These are phyloP conservation scores for Russula abietina DNA, from an alignment of 768 basidiomycete species.

Conservation along the genomic window DNA sequence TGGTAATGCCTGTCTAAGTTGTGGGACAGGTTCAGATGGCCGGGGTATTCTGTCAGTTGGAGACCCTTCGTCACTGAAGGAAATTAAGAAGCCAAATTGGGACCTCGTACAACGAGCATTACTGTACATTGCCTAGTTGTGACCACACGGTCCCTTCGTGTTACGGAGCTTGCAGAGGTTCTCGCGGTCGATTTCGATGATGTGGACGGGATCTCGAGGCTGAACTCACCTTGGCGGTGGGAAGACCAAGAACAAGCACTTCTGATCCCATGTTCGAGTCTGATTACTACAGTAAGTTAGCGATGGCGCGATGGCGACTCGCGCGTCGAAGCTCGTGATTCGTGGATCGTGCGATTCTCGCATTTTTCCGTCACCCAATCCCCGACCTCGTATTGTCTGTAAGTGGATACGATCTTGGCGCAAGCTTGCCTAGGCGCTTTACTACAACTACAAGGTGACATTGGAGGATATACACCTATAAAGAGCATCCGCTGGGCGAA, in stretches of 20 bases:
- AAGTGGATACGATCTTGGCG: neutral
- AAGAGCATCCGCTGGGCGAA: too few relatives aligned
- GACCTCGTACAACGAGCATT: neutral
- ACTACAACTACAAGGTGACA: neutral
- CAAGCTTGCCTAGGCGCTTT: neutral
- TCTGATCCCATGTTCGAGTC: neutral
- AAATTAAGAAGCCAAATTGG: neutral
- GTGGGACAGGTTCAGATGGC: too few relatives aligned
- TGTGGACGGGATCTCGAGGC: neutral
- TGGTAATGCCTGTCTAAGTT: too few relatives aligned
- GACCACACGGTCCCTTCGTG: neutral
- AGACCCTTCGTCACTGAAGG: too few relatives aligned
- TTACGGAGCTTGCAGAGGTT: neutral
- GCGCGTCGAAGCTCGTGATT: too few relatives aligned
- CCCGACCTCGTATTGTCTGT: too few relatives aligned
- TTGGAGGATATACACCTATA: neutral
- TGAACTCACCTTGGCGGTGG: neutral
- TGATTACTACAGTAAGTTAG: too few relatives aligned
- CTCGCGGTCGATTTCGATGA: neutral
- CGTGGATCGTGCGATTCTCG: neutral
- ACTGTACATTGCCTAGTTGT: neutral
- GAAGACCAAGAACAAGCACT: neutral
- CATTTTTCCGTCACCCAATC: neutral
- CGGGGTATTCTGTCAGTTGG: too few relatives aligned
- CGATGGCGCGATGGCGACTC: too few relatives aligned